Evolutionary conservation across 129 eudicot species (phyloP).

Genomic region (Chrysanthemum seticuspe): DNA sequence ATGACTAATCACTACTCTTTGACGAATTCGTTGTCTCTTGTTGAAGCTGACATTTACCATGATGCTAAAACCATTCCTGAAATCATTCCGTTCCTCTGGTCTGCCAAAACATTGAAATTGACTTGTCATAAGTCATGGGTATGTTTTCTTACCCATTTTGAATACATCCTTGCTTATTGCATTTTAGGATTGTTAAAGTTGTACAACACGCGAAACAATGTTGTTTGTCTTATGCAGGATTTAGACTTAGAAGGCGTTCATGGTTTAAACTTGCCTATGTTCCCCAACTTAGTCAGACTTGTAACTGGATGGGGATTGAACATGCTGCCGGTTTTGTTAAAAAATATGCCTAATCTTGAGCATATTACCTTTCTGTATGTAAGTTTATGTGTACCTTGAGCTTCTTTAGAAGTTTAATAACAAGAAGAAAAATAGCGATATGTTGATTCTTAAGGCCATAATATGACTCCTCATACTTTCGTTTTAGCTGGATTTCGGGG

Average conservation of each 20-base stretch:
- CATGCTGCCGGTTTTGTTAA: slow-evolving; percentile 8
- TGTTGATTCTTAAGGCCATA: background rate
- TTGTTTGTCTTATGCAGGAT: slow-evolving; percentile 22
- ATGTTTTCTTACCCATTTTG: no score
- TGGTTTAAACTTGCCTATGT: slow-evolving; percentile 14
- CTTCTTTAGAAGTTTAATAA: background rate
- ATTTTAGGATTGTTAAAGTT: no score
- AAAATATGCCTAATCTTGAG: slow-evolving; percentile 36
- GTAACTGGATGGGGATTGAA: slow-evolving; percentile 14
- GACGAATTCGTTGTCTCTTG: slow-evolving; percentile 5
- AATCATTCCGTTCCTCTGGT: background rate
- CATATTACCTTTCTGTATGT: slow-evolving; percentile 29
- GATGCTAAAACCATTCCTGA: background rate
- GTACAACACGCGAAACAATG: background rate
- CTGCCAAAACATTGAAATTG: slow-evolving; percentile 18
- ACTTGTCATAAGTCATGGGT: background rate
- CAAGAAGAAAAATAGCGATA: background rate
- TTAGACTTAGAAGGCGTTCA: background rate
- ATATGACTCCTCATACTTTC: background rate
- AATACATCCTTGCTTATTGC: background rate
- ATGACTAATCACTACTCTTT: slow-evolving; percentile 2
- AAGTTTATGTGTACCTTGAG: slow-evolving; percentile 14
- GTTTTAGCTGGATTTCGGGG: background rate
- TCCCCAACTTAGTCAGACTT: slow-evolving; percentile 27
- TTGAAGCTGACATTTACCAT: slow-evolving; percentile 14